phyloP scores from a whole-genome alignment of 805 yeast genomes.

The Candida maesae region DNA sequence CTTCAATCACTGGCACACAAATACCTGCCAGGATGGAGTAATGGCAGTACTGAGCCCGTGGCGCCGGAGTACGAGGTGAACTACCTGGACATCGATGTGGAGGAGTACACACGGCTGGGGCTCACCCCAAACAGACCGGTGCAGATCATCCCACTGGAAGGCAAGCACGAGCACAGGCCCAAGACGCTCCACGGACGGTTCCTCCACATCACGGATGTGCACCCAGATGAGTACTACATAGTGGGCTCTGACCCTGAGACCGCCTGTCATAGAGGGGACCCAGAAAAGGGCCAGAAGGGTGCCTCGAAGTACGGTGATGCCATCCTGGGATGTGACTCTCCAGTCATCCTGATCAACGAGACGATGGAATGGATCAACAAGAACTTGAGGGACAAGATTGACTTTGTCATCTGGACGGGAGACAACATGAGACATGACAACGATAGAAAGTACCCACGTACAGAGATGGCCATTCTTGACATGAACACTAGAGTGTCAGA shows the following conservation, averaged over 20 bases:
- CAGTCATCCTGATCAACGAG: slow-evolving; percentile 53
- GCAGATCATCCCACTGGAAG: slow-evolving; percentile 20
- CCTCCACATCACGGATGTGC: slow-evolving; percentile 82
- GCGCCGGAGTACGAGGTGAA: slow-evolving; percentile 3
- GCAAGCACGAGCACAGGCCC: slow-evolving; percentile 11
- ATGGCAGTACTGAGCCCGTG: too few relatives aligned
- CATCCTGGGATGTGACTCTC: slow-evolving; percentile 72
- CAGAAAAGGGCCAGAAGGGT: slow-evolving; percentile 31
- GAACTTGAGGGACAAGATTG: slow-evolving; percentile 70
- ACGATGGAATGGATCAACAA: slow-evolving; percentile 65
- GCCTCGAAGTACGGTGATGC: slow-evolving; percentile 77
- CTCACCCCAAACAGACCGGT: slow-evolving; percentile 40
- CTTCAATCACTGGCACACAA: not conserved
- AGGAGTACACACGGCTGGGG: slow-evolving; percentile 33
- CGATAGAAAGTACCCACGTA: slow-evolving; percentile 70
- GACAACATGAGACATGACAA: slow-evolving; percentile 85
- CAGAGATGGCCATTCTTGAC: slow-evolving; percentile 65
- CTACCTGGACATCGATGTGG: slow-evolving; percentile 24
- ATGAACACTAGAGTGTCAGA: slow-evolving; percentile 58
- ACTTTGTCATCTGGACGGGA: slow-evolving; percentile 88
- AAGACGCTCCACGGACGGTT: slow-evolving; percentile 59
- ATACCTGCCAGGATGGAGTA: not conserved
- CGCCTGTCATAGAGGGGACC: slow-evolving; percentile 54
- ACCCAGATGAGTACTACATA: slow-evolving; percentile 70
- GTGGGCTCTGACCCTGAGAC: slow-evolving; percentile 45